Conservation (phyloP, 768 basidiomycete genomes). For the Lactarius hengduanensis region DNA sequence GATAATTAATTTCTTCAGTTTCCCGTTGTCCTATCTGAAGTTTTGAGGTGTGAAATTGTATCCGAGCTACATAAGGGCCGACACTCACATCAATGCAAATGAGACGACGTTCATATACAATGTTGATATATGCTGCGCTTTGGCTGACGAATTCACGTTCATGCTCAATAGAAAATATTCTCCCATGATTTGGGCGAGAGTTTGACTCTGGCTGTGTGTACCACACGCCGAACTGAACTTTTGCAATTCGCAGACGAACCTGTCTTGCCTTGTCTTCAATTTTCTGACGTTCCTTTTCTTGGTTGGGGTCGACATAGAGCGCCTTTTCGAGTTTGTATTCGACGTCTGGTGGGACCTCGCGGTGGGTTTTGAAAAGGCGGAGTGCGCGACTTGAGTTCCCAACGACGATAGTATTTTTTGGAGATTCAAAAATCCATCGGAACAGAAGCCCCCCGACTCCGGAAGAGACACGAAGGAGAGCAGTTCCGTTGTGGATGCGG, state of each 20-base stretch:
- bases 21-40: slow-evolving; percentile 21
- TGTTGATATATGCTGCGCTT: slow-evolving; percentile 54
- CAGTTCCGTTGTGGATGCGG: slow-evolving; percentile 56
- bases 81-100: slow-evolving; percentile 56
- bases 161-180: slow-evolving; percentile 67
- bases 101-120: slow-evolving; percentile 68
- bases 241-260: slow-evolving; percentile 50
- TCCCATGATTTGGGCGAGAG: slow-evolving; percentile 29
- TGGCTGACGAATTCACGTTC: slow-evolving; percentile 47
- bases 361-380: slow-evolving; percentile 25
- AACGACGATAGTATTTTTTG: slow-evolving; percentile 31
- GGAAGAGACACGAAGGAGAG: slow-evolving; percentile 36
- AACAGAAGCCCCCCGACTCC: slow-evolving; percentile 48
- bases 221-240: slow-evolving; percentile 66
- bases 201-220: slow-evolving; percentile 37
- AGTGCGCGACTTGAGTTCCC: slow-evolving; percentile 29
- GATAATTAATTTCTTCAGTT: slow-evolving; percentile 18
- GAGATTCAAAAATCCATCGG: slow-evolving; percentile 39
- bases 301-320: slow-evolving; percentile 34
- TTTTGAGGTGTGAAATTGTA: neutral
- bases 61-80: neutral
- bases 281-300: slow-evolving; percentile 31
- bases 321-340: slow-evolving; percentile 33
- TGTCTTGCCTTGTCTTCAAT: slow-evolving; percentile 41
- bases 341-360: slow-evolving; percentile 17